phyloP scores from a whole-genome alignment of 805 yeast genomes.

The Wickerhamomyces bovis region DNA sequence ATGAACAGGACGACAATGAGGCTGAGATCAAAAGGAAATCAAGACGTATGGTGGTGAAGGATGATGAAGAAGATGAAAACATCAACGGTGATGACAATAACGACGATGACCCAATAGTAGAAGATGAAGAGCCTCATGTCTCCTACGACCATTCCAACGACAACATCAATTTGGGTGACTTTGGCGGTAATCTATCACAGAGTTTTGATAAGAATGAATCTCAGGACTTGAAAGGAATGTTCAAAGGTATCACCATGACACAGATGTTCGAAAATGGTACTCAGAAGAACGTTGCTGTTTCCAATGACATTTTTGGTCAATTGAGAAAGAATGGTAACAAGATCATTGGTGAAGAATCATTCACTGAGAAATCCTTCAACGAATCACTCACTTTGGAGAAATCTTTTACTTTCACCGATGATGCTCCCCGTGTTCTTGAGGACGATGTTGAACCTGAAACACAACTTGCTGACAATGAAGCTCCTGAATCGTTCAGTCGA shows the following conservation, averaged over 20 bases:
- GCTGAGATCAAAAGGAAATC: conserved; percentile 4
- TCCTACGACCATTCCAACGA: background rate
- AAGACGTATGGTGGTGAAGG: conserved; percentile 9
- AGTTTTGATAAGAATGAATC: conserved; percentile 6
- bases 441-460: background rate
- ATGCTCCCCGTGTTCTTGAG: too few relatives aligned
- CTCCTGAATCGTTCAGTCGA: conserved; percentile 1
- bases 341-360: conserved; percentile 6
- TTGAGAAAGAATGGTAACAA: conserved; percentile 9
- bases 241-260: conserved; percentile 15
- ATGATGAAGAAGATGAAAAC: conserved; percentile 10
- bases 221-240: conserved; percentile 9
- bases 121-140: background rate
- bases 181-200: conserved; percentile 21
- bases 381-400: background rate
- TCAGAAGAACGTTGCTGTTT: conserved; percentile 2
- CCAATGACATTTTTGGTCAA: conserved; percentile 11
- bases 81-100: conserved; percentile 3
- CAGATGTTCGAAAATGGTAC: conserved; percentile 20
- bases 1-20: conserved; percentile 12
- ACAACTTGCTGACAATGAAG: background rate
- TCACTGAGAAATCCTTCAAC: background rate
- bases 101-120: background rate
- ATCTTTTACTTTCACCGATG: background rate
- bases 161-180: conserved; percentile 17